These are phyloP conservation scores for Trifolium subterraneum DNA, from an alignment of 306 rosid genomes.

Conservation along the genomic window DNA sequence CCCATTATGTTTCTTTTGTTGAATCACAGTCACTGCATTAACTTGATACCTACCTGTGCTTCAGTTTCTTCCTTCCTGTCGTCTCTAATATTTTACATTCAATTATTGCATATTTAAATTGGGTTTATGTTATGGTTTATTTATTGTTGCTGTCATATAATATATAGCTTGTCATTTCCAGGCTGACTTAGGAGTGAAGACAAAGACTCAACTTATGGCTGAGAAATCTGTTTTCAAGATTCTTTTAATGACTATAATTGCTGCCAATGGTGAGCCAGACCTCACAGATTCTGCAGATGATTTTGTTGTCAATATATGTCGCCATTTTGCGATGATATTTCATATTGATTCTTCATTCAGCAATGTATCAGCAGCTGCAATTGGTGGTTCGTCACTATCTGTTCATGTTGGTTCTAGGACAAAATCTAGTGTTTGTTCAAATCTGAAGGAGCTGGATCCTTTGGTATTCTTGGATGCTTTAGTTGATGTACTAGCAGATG, in stretches of 20 bases:
- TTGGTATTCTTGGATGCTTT: slow-evolving; percentile 93
- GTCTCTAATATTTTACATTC: slow-evolving; percentile 25
- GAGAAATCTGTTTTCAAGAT: slow-evolving; percentile 96
- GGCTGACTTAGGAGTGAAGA: slow-evolving; percentile 99
- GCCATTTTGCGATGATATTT: slow-evolving; percentile 95
- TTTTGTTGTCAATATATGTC: slow-evolving; percentile 85
- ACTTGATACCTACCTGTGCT: slow-evolving; percentile 16
- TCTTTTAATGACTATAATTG: slow-evolving; percentile 87
- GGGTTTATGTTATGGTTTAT: slow-evolving; percentile 16
- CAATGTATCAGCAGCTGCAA: slow-evolving; percentile 58
- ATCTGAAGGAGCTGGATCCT: slow-evolving; percentile 95
- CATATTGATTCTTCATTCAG: slow-evolving; percentile 71
- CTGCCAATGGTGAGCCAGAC: slow-evolving; percentile 89
- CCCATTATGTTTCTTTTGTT: slow-evolving; percentile 11
- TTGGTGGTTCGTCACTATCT: slow-evolving; percentile 67
- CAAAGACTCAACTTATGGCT: slow-evolving; percentile 98
- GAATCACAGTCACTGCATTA: slow-evolving; percentile 23
- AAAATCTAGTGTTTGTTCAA: slow-evolving; percentile 69
- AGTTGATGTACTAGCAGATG: slow-evolving; percentile 96
- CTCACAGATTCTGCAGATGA: slow-evolving; percentile 83
- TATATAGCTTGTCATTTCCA: slow-evolving; percentile 49
- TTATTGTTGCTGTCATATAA: slow-evolving; percentile 47
- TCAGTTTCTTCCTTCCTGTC: slow-evolving; percentile 8
- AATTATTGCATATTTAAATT: slow-evolving; percentile 2
- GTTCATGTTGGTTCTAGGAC: slow-evolving; percentile 63